phyloP scores from a whole-genome alignment of 2,329 filamentous ascomycete genomes.

The Aspergillus glaucus region DNA sequence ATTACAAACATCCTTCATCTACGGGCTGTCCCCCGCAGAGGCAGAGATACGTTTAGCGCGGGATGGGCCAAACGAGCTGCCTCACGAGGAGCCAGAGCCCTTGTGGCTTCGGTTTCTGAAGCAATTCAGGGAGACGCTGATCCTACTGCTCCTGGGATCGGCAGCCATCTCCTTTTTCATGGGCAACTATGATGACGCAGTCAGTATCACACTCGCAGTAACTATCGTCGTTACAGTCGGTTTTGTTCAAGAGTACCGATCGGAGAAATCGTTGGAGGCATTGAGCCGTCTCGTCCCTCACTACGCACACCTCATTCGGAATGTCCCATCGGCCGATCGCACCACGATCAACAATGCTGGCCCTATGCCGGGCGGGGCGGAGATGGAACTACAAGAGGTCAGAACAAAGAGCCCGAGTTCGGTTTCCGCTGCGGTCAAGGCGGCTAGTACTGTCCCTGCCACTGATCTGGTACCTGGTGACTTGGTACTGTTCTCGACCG shows the following conservation, averaged over 20 bases:
- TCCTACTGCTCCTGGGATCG: conserved; percentile 82
- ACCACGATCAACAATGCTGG: conserved; percentile 16
- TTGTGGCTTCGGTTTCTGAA: conserved; percentile 92
- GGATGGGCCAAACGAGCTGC: conserved; percentile 88
- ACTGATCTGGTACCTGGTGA: conserved; percentile 85
- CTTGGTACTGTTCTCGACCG: conserved; percentile 86
- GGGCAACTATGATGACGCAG: conserved; percentile 87
- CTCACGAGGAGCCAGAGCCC: conserved; percentile 87
- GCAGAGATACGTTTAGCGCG: conserved; percentile 71
- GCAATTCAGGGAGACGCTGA: conserved; percentile 94
- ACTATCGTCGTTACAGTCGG: conserved; percentile 95
- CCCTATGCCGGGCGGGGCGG: conserved; percentile 26
- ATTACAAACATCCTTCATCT: conserved; percentile 72
- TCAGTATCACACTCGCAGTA: conserved; percentile 92
- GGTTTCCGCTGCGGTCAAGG: conserved; percentile 60
- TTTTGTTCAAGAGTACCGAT: conserved; percentile 95
- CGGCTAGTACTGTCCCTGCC: conserved; percentile 80
- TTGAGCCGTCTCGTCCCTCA: conserved; percentile 91
- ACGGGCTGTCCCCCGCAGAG: conserved; percentile 74
- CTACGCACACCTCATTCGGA: conserved; percentile 86
- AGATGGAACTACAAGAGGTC: conserved; percentile 46
- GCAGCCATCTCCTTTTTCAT: conserved; percentile 83
- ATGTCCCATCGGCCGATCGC: conserved; percentile 26
- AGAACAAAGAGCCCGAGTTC: conserved; percentile 45
- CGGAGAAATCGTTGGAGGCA: conserved; percentile 94